These are phyloP conservation scores for Candida tallmaniae DNA, from an alignment of 805 yeast species.

Conservation along the genomic window DNA sequence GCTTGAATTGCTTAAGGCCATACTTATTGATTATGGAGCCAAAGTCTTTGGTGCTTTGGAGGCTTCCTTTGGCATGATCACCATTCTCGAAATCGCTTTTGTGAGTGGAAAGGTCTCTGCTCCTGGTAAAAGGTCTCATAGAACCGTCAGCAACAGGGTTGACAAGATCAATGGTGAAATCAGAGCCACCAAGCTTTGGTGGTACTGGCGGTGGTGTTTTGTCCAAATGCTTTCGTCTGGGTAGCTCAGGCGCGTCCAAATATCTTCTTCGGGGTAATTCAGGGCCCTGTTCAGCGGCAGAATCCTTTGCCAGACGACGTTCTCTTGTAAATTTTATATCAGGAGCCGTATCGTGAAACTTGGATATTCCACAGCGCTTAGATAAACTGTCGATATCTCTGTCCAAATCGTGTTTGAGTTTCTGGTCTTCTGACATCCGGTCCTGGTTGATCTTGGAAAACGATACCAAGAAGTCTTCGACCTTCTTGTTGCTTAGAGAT, in stretches of 20 bases:
- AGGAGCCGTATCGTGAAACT: too few species aligned
- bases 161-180: conserved; percentile 14
- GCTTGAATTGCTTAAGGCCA: too few species aligned
- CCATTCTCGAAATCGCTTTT: background rate
- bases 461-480: conserved; percentile 34
- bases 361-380: conserved; percentile 1
- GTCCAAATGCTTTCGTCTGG: conserved; percentile 2
- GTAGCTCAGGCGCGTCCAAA: conserved; percentile 5
- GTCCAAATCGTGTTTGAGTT: conserved; percentile 29
- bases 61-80: background rate
- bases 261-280: conserved; percentile 8
- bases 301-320: too few species aligned
- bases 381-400: conserved; percentile 29
- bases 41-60: too few species aligned
- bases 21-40: too few species aligned
- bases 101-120: background rate
- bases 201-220: conserved; percentile 4
- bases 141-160: conserved; percentile 14
- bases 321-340: too few species aligned
- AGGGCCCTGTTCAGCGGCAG: conserved; percentile 6
- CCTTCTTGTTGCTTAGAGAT: conserved; percentile 20
- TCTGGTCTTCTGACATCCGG: conserved; percentile 29
- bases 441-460: conserved; percentile 35
- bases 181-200: conserved; percentile 1
- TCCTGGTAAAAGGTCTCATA: background rate